Evolutionary conservation across 1,284 basidiomycete species (phyloP), one percentile per base, ranked within the genome.

Genomic region (Mycena citricolor): DNA sequence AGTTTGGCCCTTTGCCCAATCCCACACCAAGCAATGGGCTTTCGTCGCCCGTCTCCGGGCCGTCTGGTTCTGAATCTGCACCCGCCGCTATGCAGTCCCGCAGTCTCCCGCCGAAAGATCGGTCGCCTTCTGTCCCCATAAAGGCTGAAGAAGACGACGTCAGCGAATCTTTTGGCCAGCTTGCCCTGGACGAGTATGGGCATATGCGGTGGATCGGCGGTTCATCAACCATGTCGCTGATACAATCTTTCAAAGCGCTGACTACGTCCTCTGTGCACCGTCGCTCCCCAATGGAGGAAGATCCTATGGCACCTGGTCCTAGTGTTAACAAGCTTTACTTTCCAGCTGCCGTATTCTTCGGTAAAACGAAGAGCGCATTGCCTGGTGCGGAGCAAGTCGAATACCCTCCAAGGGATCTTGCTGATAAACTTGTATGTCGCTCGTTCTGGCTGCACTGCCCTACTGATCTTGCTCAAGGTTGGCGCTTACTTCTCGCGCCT

Each of bases 161-260:
- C 54, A 80, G 77, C 54, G 87, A 90, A 60, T 82, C 85, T 20
- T 85, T 90, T 58, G 90, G 90, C 16, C 90, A 92, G 61, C 77
- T 93, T 44, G 86, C 89, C 20, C 73, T 91, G 34, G 90, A 94
- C 58, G 90, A 93, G 62, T 83, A 91, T 55, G 90, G 90, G 17
- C 90, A 92, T 64, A 82, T 88, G 70, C 81, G 90, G 50, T 94
- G 90, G 90, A 93, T 94, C 56, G 90, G 90, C 24, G 86, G 89
- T 35, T 92, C 90, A 8, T 92, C 89, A 20, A 91, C 90, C 8
- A 86, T 94, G 81, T 89, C 90, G 8, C 76, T 94, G 54, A 90
- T 94, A 42, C 89, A 93, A 61, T 90, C 87, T 4, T 93, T 94
- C 69, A 81, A 80, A 45, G 79, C 83, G 32, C 63, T 86, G 50